A percentile compares a stretch with the other conserved stretches of the same genome.
These are phyloP conservation scores for Tetracentron sinense DNA, from an alignment of 164 flowering plant species.

Conservation along the genomic window DNA sequence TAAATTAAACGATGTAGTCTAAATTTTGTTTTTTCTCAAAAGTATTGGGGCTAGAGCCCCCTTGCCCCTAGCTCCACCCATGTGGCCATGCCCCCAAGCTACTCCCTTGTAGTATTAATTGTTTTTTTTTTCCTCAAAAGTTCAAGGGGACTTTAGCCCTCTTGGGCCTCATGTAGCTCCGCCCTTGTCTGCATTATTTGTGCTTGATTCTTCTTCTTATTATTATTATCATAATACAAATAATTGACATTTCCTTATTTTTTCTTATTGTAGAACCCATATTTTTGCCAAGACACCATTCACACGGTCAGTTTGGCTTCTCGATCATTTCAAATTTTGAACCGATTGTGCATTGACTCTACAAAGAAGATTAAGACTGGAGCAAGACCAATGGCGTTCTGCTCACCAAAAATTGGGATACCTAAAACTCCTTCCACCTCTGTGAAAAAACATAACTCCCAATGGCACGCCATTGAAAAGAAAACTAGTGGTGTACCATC, in stretches of 20 bases:
- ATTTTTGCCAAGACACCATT: constrained; percentile 57
- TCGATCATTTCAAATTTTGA: constrained; percentile 36
- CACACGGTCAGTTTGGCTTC: constrained; percentile 47
- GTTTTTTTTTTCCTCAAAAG: too few species aligned
- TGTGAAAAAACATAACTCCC: constrained; percentile 25
- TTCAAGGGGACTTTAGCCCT: too few species aligned
- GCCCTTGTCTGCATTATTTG: too few species aligned
- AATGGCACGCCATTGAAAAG: background rate
- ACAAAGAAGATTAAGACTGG: constrained; percentile 28
- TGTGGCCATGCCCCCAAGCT: too few species aligned
- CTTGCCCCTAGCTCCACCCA: too few species aligned
- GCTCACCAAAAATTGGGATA: constrained; percentile 21
- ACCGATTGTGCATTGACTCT: constrained; percentile 20
- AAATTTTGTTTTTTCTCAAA: too few species aligned
- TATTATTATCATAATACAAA: background rate
- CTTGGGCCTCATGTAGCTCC: too few species aligned
- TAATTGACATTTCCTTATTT: background rate
- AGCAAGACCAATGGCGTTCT: constrained; percentile 4
- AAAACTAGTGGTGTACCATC: background rate
- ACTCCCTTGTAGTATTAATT: too few species aligned
- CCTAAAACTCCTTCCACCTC: constrained; percentile 19
- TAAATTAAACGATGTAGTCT: too few species aligned
- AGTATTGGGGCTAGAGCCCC: too few species aligned
- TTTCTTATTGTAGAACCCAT: constrained; percentile 38
- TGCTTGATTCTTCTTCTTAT: too few species aligned